Evolutionary conservation across 169 alveolate genomes (phyloP).

Genomic region (Plasmodium cynomolgi): DNA sequence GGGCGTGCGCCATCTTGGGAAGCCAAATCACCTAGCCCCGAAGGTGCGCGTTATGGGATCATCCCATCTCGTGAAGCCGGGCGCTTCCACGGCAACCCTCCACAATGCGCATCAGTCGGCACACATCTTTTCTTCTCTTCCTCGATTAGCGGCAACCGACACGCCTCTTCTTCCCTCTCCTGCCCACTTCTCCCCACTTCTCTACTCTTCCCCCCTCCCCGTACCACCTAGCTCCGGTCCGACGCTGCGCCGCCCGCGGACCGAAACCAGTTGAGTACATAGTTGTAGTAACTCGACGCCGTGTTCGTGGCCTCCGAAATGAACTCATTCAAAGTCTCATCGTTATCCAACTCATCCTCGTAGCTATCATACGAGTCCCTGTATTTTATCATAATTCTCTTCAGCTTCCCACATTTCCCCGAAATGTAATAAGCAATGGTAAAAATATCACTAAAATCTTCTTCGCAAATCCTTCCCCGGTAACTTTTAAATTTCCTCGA

Average conservation of each 20-base stretch:
- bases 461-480: constrained; percentile 66
- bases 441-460: constrained; percentile 72
- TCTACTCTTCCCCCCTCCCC: too few species aligned
- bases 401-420: constrained; percentile 51
- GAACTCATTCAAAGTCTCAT: constrained; percentile 47
- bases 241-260: constrained; percentile 9
- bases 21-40: neutral
- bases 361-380: constrained; percentile 56
- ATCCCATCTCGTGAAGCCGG: neutral
- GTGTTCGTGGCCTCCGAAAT: constrained; percentile 69
- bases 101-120: neutral
- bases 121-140: neutral
- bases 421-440: constrained; percentile 71
- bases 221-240: neutral
- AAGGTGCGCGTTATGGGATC: neutral
- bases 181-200: too few species aligned
- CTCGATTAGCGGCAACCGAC: too few species aligned
- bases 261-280: constrained; percentile 70
- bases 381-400: constrained; percentile 55
- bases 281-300: constrained; percentile 59
- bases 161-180: neutral
- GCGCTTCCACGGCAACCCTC: neutral
- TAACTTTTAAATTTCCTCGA: constrained; percentile 64
- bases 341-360: constrained; percentile 40
- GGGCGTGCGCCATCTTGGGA: neutral